A percentile compares a stretch with the other conserved stretches of the same genome.
Conservation (phyloP, 2,329 filamentous ascomycete genomes). For the Colletotrichum trifolii region DNA sequence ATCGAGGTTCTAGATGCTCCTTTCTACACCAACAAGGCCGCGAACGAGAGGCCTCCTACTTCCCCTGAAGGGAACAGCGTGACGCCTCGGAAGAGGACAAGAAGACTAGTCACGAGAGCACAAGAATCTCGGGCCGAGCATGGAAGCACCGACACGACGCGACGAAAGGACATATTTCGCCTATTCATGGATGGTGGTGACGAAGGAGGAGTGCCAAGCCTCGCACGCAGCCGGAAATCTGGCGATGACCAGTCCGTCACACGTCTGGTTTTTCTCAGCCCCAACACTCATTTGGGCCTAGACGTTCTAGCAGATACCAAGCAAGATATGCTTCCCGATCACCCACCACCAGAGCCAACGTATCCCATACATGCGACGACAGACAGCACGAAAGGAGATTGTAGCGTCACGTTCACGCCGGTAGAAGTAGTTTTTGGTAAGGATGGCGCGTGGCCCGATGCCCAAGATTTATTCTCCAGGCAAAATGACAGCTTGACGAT, state of each 20-base stretch:
- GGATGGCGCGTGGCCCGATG: constrained; percentile 47
- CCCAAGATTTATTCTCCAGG: constrained; percentile 49
- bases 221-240: too few species aligned
- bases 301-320: constrained; percentile 38
- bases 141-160: constrained; percentile 19
- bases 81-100: constrained; percentile 29
- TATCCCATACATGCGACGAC: neutral
- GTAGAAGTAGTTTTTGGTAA: constrained; percentile 40
- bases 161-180: constrained; percentile 31
- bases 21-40: constrained; percentile 53
- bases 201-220: too few species aligned
- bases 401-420: constrained; percentile 24
- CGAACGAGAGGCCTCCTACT: constrained; percentile 21
- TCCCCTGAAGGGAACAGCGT: constrained; percentile 14
- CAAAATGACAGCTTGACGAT: constrained; percentile 53
- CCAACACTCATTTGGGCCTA: constrained; percentile 53
- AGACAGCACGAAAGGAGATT: neutral
- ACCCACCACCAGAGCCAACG: constrained; percentile 11
- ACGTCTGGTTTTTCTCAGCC: constrained; percentile 49
- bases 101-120: constrained; percentile 28
- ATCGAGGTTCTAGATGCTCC: constrained; percentile 63
- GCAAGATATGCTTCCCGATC: constrained; percentile 1
- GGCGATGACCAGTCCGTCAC: neutral
- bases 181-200: constrained; percentile 25
- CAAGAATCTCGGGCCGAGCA: constrained; percentile 29